A percentile compares a stretch with the other conserved stretches of the same genome.
phyloP scores from a whole-genome alignment of 2,329 filamentous ascomycete genomes.

The Fulvia fulva region DNA sequence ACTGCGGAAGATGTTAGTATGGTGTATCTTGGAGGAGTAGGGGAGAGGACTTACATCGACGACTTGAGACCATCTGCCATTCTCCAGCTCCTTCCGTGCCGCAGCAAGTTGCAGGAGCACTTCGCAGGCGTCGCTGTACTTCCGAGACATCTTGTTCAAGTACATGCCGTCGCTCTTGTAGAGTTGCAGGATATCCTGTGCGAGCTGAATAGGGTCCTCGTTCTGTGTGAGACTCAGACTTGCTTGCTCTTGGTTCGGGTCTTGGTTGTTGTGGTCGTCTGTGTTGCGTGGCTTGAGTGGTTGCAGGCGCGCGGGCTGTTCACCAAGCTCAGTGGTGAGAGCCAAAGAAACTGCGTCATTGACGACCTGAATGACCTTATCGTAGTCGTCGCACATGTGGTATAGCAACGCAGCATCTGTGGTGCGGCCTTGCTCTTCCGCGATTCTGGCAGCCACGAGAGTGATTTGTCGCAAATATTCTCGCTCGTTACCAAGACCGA shows the following conservation, averaged over 20 bases:
- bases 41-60: slow-evolving; percentile 56
- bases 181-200: slow-evolving; percentile 58
- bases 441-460: slow-evolving; percentile 82
- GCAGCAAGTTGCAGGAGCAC: slow-evolving; percentile 59
- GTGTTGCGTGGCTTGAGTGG: slow-evolving; percentile 68
- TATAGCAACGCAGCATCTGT: slow-evolving; percentile 93
- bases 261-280: slow-evolving; percentile 30
- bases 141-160: slow-evolving; percentile 55
- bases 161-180: slow-evolving; percentile 61
- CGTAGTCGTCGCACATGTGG: slow-evolving; percentile 91
- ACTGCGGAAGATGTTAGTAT: slow-evolving; percentile 16
- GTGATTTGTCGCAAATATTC: slow-evolving; percentile 92
- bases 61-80: slow-evolving; percentile 56
- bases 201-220: slow-evolving; percentile 62
- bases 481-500: slow-evolving; percentile 72
- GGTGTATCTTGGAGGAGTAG: neutral
- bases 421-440: slow-evolving; percentile 88
- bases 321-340: slow-evolving; percentile 78
- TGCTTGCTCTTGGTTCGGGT: slow-evolving; percentile 41
- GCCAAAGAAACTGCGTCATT: slow-evolving; percentile 88
- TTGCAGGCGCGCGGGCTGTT: slow-evolving; percentile 72
- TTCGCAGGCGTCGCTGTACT: slow-evolving; percentile 56
- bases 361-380: slow-evolving; percentile 86
- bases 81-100: slow-evolving; percentile 57
- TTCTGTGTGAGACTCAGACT: slow-evolving; percentile 65